Conservation (phyloP, 2,329 filamentous ascomycete genomes). For the Hymenoscyphus scutula region DNA sequence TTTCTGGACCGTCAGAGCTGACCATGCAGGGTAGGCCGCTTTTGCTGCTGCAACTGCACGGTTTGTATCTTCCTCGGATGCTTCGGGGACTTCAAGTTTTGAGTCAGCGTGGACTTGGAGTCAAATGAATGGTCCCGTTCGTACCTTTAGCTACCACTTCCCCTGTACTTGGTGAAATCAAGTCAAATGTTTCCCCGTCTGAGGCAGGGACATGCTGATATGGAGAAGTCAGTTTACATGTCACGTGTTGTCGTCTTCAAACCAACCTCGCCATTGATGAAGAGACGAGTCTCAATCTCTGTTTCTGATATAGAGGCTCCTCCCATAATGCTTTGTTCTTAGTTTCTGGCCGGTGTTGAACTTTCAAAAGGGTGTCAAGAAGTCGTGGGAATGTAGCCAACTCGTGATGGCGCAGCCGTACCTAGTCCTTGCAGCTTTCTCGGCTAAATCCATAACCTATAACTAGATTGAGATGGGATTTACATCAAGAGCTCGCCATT, state of each 20-base stretch:
- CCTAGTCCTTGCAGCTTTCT: background rate
- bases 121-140: background rate
- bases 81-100: slow-evolving; percentile 42
- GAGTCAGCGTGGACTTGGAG: background rate
- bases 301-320: slow-evolving; percentile 11
- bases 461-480: background rate
- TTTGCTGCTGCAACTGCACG: slow-evolving; percentile 44
- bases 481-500: too few species aligned
- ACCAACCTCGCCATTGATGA: slow-evolving; percentile 50
- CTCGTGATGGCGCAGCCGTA: background rate
- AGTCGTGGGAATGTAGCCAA: background rate
- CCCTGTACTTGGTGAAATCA: slow-evolving; percentile 44
- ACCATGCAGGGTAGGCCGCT: slow-evolving; percentile 46
- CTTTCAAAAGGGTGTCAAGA: background rate
- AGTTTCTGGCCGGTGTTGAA: background rate
- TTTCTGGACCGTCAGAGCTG: slow-evolving; percentile 39
- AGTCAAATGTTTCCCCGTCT: slow-evolving; percentile 44
- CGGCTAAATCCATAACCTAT: background rate
- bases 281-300: slow-evolving; percentile 37
- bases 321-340: slow-evolving; percentile 16
- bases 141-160: slow-evolving; percentile 38
- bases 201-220: slow-evolving; percentile 45
- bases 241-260: background rate
- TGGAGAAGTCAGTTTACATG: background rate
- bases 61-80: slow-evolving; percentile 44